phyloP scores from a whole-genome alignment of 2,329 filamentous ascomycete species.

The Xylaria multiplex region DNA sequence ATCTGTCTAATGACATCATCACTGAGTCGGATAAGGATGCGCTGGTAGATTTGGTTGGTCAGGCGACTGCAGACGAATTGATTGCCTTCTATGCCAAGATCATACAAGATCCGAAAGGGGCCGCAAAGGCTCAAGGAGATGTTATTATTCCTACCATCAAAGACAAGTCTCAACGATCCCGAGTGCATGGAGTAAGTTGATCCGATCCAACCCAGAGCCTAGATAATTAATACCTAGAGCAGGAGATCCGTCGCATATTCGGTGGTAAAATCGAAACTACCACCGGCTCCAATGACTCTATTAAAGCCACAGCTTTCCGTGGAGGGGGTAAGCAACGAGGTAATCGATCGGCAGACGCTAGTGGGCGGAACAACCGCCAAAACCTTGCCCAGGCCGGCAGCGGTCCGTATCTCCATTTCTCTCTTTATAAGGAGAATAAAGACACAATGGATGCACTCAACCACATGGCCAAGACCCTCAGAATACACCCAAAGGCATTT shows the following conservation, averaged over 20 bases:
- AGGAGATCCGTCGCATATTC: slow-evolving; percentile 81
- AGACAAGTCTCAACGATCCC: slow-evolving; percentile 45
- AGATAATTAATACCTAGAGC: slow-evolving; percentile 36
- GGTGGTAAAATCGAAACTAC: slow-evolving; percentile 78
- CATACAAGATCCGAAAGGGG: slow-evolving; percentile 37
- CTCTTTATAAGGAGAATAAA: slow-evolving; percentile 95
- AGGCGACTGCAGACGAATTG: slow-evolving; percentile 41
- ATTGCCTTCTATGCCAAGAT: slow-evolving; percentile 42
- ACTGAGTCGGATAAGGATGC: slow-evolving; percentile 37
- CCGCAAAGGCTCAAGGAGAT: slow-evolving; percentile 34
- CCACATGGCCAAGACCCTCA: slow-evolving; percentile 78
- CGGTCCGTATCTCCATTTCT: slow-evolving; percentile 90
- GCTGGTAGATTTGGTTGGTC: slow-evolving; percentile 42
- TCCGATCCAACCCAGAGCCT: not conserved
- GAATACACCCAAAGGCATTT: slow-evolving; percentile 79
- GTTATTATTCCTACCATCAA: slow-evolving; percentile 45
- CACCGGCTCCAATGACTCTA: slow-evolving; percentile 67
- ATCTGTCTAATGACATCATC: slow-evolving; percentile 30
- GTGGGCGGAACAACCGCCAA: slow-evolving; percentile 40
- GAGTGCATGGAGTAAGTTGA: slow-evolving; percentile 59
- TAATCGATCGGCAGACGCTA: slow-evolving; percentile 42
- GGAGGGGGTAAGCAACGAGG: slow-evolving; percentile 45
- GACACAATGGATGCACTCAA: slow-evolving; percentile 93
- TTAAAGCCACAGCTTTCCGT: slow-evolving; percentile 64
- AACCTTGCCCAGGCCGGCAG: slow-evolving; percentile 48